Conservation (phyloP, 2,329 filamentous ascomycete genomes). For the Simplicillium aogashimaense region DNA sequence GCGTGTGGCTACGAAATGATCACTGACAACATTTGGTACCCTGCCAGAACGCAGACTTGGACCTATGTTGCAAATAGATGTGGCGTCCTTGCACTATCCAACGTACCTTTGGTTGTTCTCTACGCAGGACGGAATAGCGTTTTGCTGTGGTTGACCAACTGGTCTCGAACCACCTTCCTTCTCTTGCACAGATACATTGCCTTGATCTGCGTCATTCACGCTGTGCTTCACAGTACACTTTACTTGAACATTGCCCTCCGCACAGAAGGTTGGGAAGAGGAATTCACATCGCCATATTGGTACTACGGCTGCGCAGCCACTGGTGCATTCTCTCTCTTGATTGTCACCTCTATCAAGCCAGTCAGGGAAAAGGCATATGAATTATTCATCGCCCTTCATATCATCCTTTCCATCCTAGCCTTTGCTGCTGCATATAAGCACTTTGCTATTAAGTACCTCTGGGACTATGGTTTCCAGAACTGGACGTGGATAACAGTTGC, state of each 20-base stretch:
- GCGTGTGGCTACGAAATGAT: slow-evolving; percentile 16
- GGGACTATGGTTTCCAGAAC: slow-evolving; percentile 30
- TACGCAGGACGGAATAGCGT: slow-evolving; percentile 37
- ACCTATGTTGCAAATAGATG: slow-evolving; percentile 27
- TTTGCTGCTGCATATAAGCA: slow-evolving; percentile 34
- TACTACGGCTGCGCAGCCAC: slow-evolving; percentile 32
- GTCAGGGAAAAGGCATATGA: slow-evolving; percentile 29
- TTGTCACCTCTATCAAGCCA: slow-evolving; percentile 21
- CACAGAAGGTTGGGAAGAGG: slow-evolving; percentile 14
- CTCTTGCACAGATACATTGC: slow-evolving; percentile 38
- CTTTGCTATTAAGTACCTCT: slow-evolving; percentile 21
- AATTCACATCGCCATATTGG: slow-evolving; percentile 25
- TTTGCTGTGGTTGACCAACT: slow-evolving; percentile 35
- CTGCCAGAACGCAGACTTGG: slow-evolving; percentile 16
- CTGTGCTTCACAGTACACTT: slow-evolving; percentile 33
- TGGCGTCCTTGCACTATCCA: slow-evolving; percentile 28
- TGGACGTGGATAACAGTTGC: slow-evolving; percentile 17
- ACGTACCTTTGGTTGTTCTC: slow-evolving; percentile 30
- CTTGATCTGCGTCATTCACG: slow-evolving; percentile 31
- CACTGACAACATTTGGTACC: slow-evolving; percentile 18
- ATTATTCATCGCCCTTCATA: slow-evolving; percentile 32
- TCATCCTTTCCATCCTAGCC: slow-evolving; percentile 27
- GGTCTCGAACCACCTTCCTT: slow-evolving; percentile 33
- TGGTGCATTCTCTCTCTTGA: slow-evolving; percentile 17
- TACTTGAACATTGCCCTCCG: slow-evolving; percentile 23